Percentiles rank a stretch among this genome's conserved stretches.
These are phyloP conservation scores for Carpinus fangiana DNA, from an alignment of 306 rosid genomes.

Conservation along the genomic window DNA sequence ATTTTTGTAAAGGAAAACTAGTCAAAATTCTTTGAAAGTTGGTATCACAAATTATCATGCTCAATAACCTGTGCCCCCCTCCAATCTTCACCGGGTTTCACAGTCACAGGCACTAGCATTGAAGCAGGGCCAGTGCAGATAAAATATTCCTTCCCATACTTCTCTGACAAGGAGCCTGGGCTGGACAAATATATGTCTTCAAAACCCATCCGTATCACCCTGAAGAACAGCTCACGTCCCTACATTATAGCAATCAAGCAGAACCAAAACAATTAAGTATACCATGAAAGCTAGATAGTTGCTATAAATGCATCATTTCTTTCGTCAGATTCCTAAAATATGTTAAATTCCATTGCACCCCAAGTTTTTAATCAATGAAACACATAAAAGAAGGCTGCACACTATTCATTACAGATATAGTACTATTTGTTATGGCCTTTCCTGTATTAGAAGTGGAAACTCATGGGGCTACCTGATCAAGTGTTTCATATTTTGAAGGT, in stretches of 20 bases:
- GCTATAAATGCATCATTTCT: neutral
- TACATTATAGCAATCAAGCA: slow-evolving; percentile 18
- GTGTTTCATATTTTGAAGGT: slow-evolving; percentile 84
- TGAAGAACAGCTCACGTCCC: slow-evolving; percentile 83
- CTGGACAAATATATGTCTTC: slow-evolving; percentile 86
- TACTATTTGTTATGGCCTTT: neutral
- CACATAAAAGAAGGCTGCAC: neutral
- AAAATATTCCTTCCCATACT: slow-evolving; percentile 79
- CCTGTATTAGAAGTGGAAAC: neutral
- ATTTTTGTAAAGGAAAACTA: neutral
- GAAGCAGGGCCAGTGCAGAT: slow-evolving; percentile 98
- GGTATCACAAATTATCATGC: slow-evolving; percentile 75
- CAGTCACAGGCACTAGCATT: slow-evolving; percentile 71
- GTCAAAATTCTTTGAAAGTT: neutral
- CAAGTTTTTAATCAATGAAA: neutral
- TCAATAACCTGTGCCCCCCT: slow-evolving; percentile 93
- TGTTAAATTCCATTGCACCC: too few relatives aligned
- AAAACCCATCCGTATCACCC: slow-evolving; percentile 94
- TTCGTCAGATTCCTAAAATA: neutral
- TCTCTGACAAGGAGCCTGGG: slow-evolving; percentile 80
- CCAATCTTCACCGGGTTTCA: slow-evolving; percentile 88
- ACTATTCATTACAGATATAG: neutral
- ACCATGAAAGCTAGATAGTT: neutral
- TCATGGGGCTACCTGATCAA: slow-evolving; percentile 72
- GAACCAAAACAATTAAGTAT: neutral